phyloP scores from a whole-genome alignment of 371 early-diverging fungal genomes.

The Haplosporangium sp. region DNA sequence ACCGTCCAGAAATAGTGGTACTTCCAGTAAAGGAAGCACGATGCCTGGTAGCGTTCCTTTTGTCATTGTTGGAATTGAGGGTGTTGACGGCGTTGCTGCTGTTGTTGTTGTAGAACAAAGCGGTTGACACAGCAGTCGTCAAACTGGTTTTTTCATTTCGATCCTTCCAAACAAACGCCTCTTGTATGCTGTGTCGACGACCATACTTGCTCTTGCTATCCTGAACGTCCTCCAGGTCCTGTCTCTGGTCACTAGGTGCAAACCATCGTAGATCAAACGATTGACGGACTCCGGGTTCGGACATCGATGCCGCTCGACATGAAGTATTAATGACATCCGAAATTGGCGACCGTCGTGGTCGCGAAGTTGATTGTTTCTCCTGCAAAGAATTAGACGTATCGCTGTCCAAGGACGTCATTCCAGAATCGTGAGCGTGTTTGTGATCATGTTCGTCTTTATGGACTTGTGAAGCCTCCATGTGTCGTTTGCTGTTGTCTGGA shows the following conservation, averaged over 20 bases:
- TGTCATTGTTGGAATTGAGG: no score
- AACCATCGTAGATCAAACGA: constrained; percentile 19
- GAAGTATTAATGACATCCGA: neutral
- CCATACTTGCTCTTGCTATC: neutral
- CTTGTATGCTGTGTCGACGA: constrained; percentile 40
- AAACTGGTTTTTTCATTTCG: constrained; percentile 1
- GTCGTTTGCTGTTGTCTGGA: constrained; percentile 8
- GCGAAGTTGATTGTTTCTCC: neutral
- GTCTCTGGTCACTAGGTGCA: constrained; percentile 3
- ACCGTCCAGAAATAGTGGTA: constrained; percentile 49
- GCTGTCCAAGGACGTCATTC: no score
- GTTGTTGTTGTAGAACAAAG: constrained; percentile 3
- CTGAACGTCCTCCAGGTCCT: constrained; percentile 3
- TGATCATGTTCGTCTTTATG: no score
- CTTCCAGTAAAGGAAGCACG: constrained; percentile 35
- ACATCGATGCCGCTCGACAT: constrained; percentile 4
- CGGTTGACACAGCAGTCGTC: neutral
- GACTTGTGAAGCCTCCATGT: neutral
- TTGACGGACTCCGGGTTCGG: constrained; percentile 12
- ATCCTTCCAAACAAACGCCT: constrained; percentile 11
- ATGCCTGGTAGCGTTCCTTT: constrained; percentile 3
- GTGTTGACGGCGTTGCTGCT: neutral
- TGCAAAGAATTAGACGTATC: neutral
- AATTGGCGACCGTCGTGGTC: constrained; percentile 9
- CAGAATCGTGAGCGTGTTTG: no score